Evolutionary conservation across 129 eudicot species (phyloP), one percentile per base, ranked within the genome.

Genomic region (Rutidosis leptorrhynchoides): DNA sequence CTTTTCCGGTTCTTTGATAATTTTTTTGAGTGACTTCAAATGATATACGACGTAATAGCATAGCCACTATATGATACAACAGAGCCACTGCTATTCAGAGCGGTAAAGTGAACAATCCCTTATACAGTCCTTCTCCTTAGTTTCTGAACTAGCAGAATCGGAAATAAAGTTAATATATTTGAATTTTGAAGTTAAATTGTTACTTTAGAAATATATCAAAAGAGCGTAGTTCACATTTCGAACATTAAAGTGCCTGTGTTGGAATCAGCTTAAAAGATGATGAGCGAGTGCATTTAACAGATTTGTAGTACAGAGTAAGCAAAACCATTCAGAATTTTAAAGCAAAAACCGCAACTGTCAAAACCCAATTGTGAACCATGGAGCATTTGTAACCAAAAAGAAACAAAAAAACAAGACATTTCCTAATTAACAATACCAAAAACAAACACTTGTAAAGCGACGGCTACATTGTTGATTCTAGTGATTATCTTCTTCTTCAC

Each of bases 401-500:
- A 74, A 48, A 68, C 48, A 17, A 48, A 17, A 48, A 58, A 45
- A 58, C 56, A 75, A 74, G 73, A 64, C 2, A 29, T 42, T 43
- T 65, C 48, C 35, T 26, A 43, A 37, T 57, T 22, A 29, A 72
- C 16, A 30, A 65, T 32, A 65, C 20, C n/a, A 58, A 74, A 74
- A 48, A 45, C 68, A 51, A 65, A 57, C 55, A 35, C 40, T 48
- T n/a, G 57, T 49, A 37, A 66, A 45, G 30, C 14, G 53, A 19
- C 33, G 15, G 6, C 4, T 37, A 40, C 30, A 54, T 37, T 7
- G 30, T 73, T 37, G 57, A 67, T 28, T 67, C 69, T 62, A 75
- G 74, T 75, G 79, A 3, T 27, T 52, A 76, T 90, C 95, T 78
- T 92, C 98, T 78, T 88, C 96, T 76, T 92, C 95, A 32, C 98